Evolutionary conservation across 768 basidiomycete species (phyloP), one percentile per base, ranked within the genome.

Genomic region (Tulasnella sp.): DNA sequence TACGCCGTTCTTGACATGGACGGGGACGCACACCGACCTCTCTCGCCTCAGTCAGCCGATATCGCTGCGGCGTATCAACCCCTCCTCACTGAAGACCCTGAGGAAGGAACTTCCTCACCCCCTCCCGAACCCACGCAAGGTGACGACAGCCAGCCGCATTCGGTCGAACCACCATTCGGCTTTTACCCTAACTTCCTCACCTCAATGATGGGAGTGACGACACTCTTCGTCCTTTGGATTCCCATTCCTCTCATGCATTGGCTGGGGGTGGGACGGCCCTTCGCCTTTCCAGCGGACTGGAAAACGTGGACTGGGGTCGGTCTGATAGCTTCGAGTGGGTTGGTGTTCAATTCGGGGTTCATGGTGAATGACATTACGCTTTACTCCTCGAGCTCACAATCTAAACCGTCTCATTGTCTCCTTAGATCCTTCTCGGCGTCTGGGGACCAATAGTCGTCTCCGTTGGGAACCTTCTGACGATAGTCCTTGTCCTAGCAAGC

Each of bases 361-460:
- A 94, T 96, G 95, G 93, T 92, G 42, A 45, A 19, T 4, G 4
- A 14, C 19, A 14, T 12, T 17, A 19, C 19, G 14, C 42, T 45
- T 45, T 1, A 14, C 14, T 45, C 42, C 42, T 19, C 15, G 42
- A 45, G 15, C 42, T 45, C 15, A 45, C 42, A 17, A 17, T 45
- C 42, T 45, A 1, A 22, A 14, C 6, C 25, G 8, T 25, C 25
- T 29, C 3, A 11, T 25, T 29, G 22, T 29, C 22, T n/a, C 29
- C 29, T 58, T 78, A 95, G 93, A 86, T 93, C 75, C 85, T 97
- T 2, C 85, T 97, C 70, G 92, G 92, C 36, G 83, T 93, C 36
- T 96, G 93, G 93, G 94, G 94, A 2, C 94, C 94, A 8, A 89
- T 96, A 49, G 88, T 94, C 58, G 89, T 90, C 12, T 94, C 93